These are phyloP conservation scores for Penicillium bialowiezense DNA, from an alignment of 495 filamentous ascomycete species.

Conservation along the genomic window DNA sequence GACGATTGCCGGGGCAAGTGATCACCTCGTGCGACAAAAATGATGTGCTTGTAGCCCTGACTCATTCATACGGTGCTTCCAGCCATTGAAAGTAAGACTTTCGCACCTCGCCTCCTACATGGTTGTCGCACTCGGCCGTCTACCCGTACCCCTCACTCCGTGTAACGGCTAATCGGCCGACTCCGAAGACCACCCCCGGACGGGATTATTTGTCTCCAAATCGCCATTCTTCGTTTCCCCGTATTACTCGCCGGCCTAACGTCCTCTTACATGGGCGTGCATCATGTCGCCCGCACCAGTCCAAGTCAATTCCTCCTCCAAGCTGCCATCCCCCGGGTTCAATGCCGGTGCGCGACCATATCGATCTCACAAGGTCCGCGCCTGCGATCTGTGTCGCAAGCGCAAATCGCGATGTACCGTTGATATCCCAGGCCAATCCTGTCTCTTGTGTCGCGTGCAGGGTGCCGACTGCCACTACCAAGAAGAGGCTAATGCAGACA, in stretches of 20 bases:
- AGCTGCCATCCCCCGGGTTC: slow-evolving; percentile 40
- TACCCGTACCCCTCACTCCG: slow-evolving; percentile 25
- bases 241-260: slow-evolving; percentile 6
- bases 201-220: slow-evolving; percentile 19
- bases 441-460: slow-evolving; percentile 49
- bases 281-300: slow-evolving; percentile 39
- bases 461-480: slow-evolving; percentile 50
- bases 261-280: slow-evolving; percentile 15
- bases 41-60: neutral
- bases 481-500: slow-evolving; percentile 33
- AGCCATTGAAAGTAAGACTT: slow-evolving; percentile 1
- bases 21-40: neutral
- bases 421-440: slow-evolving; percentile 47
- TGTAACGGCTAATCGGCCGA: slow-evolving; percentile 24
- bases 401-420: slow-evolving; percentile 52
- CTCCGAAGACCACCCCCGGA: slow-evolving; percentile 24
- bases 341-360: slow-evolving; percentile 48
- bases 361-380: slow-evolving; percentile 50
- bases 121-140: slow-evolving; percentile 22
- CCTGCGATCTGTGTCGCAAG: slow-evolving; percentile 51
- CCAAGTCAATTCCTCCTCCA: slow-evolving; percentile 32
- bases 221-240: slow-evolving; percentile 9
- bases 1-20: neutral
- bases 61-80: neutral
- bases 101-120: slow-evolving; percentile 7